Evolutionary conservation across 1,284 basidiomycete genomes (phyloP), one percentile per base, ranked within the genome.

Genomic region (Fomes fomentarius): DNA sequence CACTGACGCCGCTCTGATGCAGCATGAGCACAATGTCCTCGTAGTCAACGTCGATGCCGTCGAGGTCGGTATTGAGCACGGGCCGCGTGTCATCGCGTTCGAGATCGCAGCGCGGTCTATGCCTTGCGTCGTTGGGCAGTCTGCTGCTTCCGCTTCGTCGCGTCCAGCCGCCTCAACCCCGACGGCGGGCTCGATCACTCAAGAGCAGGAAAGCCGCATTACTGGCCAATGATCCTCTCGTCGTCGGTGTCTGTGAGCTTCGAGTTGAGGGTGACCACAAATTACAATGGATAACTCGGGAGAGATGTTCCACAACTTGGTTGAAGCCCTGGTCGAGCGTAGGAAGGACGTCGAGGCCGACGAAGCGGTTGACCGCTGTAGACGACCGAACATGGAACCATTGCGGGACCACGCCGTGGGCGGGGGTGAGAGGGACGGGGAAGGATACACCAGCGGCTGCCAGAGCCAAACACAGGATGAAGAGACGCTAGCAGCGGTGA

Each of bases 1-100:
- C 74, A 34, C 75, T 73, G 3, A 58, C 54, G 28, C 75, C 72
- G 47, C 64, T 58, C 10, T 69, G 69, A 22, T 61, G 62, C 56
- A 78, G 66, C 63, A 81, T 70, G 7, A 77, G 75, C 42, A 64
- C 66, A 54, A 78, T 74, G 61, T 82, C 80, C 67, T 83, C 81
- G 50, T 79, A 84, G 65, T 84, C 81, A 37, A 84, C 73, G 49
- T 84, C 82, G 38, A 84, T 69, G 31, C 82, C 83, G 58, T 85
- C 77, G n/a, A 85, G 64, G 21, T 15, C 33, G 25, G 43, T 47
- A 33, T 30, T 50, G 21, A 56, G 58, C 17, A 56, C 52, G 56
- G 77, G 78, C 43, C 77, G 44, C 48, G n/a, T n/a, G 77, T 78
- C 69, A 83, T 72, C 4, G 66, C 73, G 56, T 77, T 71, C 0